Conservation (phyloP, 768 basidiomycete species). For the Serendipita indica region DNA sequence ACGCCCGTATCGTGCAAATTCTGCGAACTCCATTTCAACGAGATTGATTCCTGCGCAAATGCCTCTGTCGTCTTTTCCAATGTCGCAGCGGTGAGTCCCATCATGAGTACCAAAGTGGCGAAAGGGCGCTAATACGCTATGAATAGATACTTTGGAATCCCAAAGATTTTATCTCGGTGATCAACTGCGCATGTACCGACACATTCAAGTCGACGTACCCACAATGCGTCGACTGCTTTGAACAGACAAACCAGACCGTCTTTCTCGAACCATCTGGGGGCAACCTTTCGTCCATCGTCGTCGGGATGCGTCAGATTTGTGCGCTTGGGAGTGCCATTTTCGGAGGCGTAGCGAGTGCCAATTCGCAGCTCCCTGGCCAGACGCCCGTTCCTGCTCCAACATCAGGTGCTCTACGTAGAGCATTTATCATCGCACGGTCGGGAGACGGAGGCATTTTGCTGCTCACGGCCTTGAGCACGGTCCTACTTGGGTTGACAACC, state of each 20-base stretch:
- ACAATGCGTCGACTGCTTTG: slow-evolving; percentile 57
- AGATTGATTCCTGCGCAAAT: slow-evolving; percentile 41
- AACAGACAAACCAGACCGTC: slow-evolving; percentile 40
- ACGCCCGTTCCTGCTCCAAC: slow-evolving; percentile 14
- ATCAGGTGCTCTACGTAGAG: neutral
- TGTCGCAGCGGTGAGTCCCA: neutral
- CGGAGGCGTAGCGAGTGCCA: slow-evolving; percentile 33
- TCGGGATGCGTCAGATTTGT: slow-evolving; percentile 39
- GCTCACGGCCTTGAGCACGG: neutral
- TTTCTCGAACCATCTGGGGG: slow-evolving; percentile 28
- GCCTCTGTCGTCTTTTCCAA: slow-evolving; percentile 42
- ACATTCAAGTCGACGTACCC: slow-evolving; percentile 35
- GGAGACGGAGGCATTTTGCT: neutral
- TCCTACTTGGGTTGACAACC: neutral
- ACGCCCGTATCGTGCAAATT: slow-evolving; percentile 44
- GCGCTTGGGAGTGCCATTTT: slow-evolving; percentile 36
- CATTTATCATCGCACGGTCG: neutral
- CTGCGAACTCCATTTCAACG: slow-evolving; percentile 36
- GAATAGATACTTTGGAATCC: slow-evolving; percentile 44
- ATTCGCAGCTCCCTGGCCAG: slow-evolving; percentile 24
- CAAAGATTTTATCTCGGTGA: slow-evolving; percentile 43
- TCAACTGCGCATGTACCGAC: slow-evolving; percentile 46
- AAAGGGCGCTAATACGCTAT: neutral
- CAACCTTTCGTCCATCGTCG: slow-evolving; percentile 35
- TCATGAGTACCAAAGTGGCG: no score